Evolutionary conservation across 441 rosid genomes (phyloP).

Genomic region (Capsella rubella): DNA sequence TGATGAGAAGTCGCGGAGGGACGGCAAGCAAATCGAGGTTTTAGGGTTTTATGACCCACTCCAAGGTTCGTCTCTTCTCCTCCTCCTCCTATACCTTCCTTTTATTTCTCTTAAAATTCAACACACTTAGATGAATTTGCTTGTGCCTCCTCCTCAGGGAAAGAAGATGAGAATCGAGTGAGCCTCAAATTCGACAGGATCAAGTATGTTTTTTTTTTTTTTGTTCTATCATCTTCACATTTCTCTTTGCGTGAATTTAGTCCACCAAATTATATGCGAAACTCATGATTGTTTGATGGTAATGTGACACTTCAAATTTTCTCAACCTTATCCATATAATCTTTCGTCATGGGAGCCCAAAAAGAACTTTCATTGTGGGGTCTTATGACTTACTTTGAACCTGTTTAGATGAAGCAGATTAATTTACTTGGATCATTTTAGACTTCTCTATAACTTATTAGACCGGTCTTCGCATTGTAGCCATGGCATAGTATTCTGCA

Average conservation of each 20-base stretch:
- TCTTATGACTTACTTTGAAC: neutral
- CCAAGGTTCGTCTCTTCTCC: conserved; percentile 50
- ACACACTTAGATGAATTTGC: neutral
- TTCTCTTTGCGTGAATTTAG: neutral
- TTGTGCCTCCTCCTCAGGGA: conserved; percentile 48
- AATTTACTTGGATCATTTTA: too few species aligned
- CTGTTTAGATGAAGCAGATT: neutral
- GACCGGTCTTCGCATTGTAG: neutral
- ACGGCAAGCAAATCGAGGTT: conserved; percentile 79
- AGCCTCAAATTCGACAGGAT: conserved; percentile 80
- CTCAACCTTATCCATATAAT: neutral
- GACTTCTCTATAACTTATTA: neutral
- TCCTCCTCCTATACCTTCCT: neutral
- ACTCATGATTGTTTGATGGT: neutral
- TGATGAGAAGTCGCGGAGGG: conserved; percentile 73
- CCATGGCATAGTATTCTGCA: neutral
- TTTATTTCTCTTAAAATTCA: neutral
- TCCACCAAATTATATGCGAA: neutral
- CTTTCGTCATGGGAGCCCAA: neutral
- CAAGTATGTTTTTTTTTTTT: conserved; percentile 53
- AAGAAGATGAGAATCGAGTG: conserved; percentile 74
- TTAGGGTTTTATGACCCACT: conserved; percentile 71
- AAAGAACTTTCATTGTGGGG: neutral
- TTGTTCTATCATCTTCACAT: neutral
- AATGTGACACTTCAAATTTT: neutral